A percentile compares a stretch with the other conserved stretches of the same genome.
These are phyloP conservation scores for Seiridium unicorne DNA, from an alignment of 2,329 filamentous ascomycete genomes.

Conservation along the genomic window DNA sequence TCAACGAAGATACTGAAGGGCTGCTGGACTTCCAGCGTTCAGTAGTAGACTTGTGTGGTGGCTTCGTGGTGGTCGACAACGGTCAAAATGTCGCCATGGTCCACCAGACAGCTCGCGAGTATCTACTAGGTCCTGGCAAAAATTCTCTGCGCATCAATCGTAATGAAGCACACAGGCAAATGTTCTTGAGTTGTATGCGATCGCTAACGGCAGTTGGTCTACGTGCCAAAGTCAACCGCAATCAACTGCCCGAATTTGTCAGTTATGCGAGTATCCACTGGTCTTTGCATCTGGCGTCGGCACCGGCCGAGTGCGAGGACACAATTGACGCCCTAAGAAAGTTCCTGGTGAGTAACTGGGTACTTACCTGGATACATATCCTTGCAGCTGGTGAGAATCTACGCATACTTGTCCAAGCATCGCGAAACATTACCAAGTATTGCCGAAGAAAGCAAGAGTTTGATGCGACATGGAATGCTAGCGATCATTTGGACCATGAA, in stretches of 20 bases:
- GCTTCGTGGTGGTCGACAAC: slow-evolving; percentile 26
- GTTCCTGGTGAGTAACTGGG: no score
- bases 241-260: no score
- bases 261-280: no score
- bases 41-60: slow-evolving; percentile 23
- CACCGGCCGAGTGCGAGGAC: no score
- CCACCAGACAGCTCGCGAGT: slow-evolving; percentile 31
- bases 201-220: no score
- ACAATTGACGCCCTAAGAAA: no score
- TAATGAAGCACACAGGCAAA: no score
- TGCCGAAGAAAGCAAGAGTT: neutral
- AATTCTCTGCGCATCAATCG: no score
- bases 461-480: neutral
- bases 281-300: no score
- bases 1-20: slow-evolving; percentile 1
- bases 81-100: slow-evolving; percentile 21
- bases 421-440: neutral
- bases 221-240: no score
- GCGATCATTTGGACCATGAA: neutral
- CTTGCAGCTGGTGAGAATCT: neutral
- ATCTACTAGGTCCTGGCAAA: slow-evolving; percentile 12
- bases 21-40: slow-evolving; percentile 20
- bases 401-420: neutral
- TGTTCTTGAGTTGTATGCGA: no score
- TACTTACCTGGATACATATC: neutral